Base-by-base conservation (phyloP, 305 asterid genomes). In the Caryopteris hybrid region DNA sequence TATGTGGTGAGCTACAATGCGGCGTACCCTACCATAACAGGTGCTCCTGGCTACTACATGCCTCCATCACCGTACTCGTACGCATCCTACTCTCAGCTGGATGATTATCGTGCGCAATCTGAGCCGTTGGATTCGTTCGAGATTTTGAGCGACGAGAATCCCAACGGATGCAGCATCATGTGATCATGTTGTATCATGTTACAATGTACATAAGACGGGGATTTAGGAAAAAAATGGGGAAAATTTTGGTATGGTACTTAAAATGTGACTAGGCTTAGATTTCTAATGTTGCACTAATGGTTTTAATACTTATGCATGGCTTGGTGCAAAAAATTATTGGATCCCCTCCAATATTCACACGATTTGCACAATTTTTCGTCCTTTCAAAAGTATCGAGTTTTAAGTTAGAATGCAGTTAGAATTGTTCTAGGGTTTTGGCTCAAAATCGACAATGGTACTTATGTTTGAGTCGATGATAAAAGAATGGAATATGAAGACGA, bases 121-220 rank as follows among this genome's bases (percentile, higher is more conserved):
- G 52, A 78, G 14, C 83, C 90, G 69, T 78, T 80, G 84, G 90
- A 78, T 76, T 71, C 90, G 16, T 85, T 90, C 69, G 92, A 79
- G 76, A 61, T 86, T 58, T 58, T 90, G 84, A 88, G 96, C 18
- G 96, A 90, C 25, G 97, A 88, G 80, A 81, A 90, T 66, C 94
- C 97, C 4, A 84, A 88, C 78, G 90, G 84, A 57, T 90, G 97
- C 73, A 14, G 16, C 65, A 50, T 91, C 52, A 79, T 91, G 88
- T 90, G 89, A 69, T 43, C 14, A 6, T 55, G 23, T 23, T 23
- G 6, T 8, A 1, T n/a, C n/a, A 4, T 6, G 8, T 33, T 42
- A 14, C 53, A 42, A 42, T 63, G 22, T 51, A 62, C 58, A 59
- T 71, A 72, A 63, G 59, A 39, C 63, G 8, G 61, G 64, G 47